A percentile compares a stretch with the other conserved stretches of the same genome.
phyloP scores from a whole-genome alignment of 805 yeast species.

The Ogataea philodendri region DNA sequence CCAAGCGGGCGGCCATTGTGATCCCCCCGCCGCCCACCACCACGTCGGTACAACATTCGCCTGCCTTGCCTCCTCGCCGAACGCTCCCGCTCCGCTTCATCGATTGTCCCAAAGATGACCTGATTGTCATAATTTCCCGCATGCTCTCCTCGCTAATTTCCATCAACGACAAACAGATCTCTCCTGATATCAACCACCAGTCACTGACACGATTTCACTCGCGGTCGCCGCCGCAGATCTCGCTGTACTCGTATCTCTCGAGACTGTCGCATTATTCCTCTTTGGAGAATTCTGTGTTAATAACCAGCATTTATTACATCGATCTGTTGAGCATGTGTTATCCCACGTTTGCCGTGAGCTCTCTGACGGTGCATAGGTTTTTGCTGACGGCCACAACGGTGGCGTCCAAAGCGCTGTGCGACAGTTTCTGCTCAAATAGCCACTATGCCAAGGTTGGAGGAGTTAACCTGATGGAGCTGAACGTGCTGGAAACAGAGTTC shows the following conservation, averaged over 20 bases:
- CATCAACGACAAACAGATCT: slow-evolving; percentile 57
- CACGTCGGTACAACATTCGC: too few relatives aligned
- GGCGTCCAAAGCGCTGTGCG: slow-evolving; percentile 88
- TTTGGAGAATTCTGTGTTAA: slow-evolving; percentile 76
- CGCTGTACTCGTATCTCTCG: slow-evolving; percentile 71
- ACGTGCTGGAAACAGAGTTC: slow-evolving; percentile 86
- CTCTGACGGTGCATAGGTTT: slow-evolving; percentile 91
- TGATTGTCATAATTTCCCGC: slow-evolving; percentile 69
- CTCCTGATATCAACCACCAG: slow-evolving; percentile 33
- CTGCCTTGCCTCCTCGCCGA: too few relatives aligned
- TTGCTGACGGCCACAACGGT: slow-evolving; percentile 86
- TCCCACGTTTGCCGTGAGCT: slow-evolving; percentile 77
- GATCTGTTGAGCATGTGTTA: slow-evolving; percentile 79
- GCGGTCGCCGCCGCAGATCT: slow-evolving; percentile 85
- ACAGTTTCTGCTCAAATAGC: slow-evolving; percentile 87
- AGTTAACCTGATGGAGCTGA: slow-evolving; percentile 75
- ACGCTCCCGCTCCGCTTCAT: slow-evolving; percentile 53
- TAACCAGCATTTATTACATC: slow-evolving; percentile 84
- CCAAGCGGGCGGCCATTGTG: slow-evolving; percentile 13
- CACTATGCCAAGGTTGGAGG: slow-evolving; percentile 98
- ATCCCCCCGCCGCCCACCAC: slow-evolving; percentile 20
- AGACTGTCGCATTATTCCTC: slow-evolving; percentile 82
- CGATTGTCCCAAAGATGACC: slow-evolving; percentile 65
- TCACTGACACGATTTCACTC: slow-evolving; percentile 88
- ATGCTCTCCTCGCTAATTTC: slow-evolving; percentile 75